Base-by-base conservation (phyloP, 306 rosid species). In the Argentina anserina region DNA sequence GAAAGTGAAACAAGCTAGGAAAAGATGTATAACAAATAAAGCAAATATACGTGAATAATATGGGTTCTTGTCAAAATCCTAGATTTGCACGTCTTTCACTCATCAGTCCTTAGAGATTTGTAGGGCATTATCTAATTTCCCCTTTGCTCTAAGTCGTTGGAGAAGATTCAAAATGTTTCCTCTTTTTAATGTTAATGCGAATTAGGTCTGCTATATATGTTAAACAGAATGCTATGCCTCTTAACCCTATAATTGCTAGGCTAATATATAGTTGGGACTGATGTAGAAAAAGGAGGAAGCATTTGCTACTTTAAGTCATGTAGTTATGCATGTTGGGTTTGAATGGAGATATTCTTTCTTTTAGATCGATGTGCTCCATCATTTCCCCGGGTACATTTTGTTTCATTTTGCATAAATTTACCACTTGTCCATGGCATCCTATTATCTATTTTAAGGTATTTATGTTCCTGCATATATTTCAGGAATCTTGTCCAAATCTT, bases 51-150 rank as follows among this genome's bases (percentile, higher is more conserved):
- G 80, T 84, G 92, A 92, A 92, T 60, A 92, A 92, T 60, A 60
- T 88, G 92, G 95, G 79, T 84, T 90, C 95, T 84, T 90, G 86
- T 90, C 87, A 88, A 90, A 88, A 88, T 92, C 92, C 87, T 79
- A 89, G 91, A 88, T 74, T 86, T 84, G 67, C 26, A 61, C 18
- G 84, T 86, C 90, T 86, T 85, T 84, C 87, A 86, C 45, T 87
- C 84, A 86, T 53, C 75, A 83, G 82, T 82, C 74, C 75, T 62
- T 61, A 36, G 75, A 78, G 87, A 90, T 90, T 74, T 90, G 90
- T 87, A 82, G 90, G 89, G 73, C 80, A 81, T 86, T 81, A 73
- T 79, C 76, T 85, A 78, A 75, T 84, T 85, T 80, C 81, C 84
- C 75, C 85, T 85, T 85, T 81, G 40, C 40, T 55, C 67, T 69